phyloP scores from a whole-genome alignment of 2,329 filamentous ascomycete species.

The Fusarium clavum region DNA sequence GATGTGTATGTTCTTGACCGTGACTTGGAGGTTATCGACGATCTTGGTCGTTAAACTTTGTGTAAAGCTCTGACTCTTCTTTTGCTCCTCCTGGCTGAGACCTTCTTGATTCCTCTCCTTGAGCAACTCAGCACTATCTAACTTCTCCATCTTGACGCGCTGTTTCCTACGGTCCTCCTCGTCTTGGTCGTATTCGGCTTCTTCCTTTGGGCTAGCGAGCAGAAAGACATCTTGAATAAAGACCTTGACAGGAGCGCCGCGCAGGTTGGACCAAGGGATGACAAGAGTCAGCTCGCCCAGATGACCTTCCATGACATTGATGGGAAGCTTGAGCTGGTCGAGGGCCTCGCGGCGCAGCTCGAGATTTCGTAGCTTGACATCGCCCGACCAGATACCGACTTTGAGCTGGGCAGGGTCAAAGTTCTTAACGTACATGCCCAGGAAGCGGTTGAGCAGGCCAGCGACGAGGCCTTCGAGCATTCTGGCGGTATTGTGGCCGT shows the following conservation, averaged over 20 bases:
- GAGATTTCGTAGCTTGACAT: constrained; percentile 93
- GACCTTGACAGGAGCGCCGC: constrained; percentile 93
- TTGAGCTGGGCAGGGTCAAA: constrained; percentile 98
- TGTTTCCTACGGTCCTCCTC: constrained; percentile 90
- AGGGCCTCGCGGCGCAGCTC: constrained; percentile 94
- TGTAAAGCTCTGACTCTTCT: constrained; percentile 98
- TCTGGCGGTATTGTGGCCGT: constrained; percentile 70
- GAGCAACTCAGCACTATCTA: constrained; percentile 94
- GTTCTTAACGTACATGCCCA: constrained; percentile 99
- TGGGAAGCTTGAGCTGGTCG: constrained; percentile 93
- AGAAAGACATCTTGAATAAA: constrained; percentile 98
- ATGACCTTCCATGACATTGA: constrained; percentile 97
- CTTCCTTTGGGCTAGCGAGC: constrained; percentile 93
- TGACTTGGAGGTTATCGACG: constrained; percentile 97
- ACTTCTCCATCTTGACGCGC: constrained; percentile 97
- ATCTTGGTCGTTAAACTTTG: constrained; percentile 95
- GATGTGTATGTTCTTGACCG: constrained; percentile 97
- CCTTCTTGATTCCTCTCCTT: constrained; percentile 94
- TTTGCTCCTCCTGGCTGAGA: constrained; percentile 93
- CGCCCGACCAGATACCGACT: constrained; percentile 98
- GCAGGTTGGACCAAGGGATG: constrained; percentile 97
- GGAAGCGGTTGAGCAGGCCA: constrained; percentile 96
- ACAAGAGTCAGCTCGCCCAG: constrained; percentile 90
- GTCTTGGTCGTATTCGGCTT: constrained; percentile 90
- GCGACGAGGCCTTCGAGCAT: constrained; percentile 99